phyloP scores from a whole-genome alignment of 176 grass and related monocot species.

The Puccinellia tenuiflora region DNA sequence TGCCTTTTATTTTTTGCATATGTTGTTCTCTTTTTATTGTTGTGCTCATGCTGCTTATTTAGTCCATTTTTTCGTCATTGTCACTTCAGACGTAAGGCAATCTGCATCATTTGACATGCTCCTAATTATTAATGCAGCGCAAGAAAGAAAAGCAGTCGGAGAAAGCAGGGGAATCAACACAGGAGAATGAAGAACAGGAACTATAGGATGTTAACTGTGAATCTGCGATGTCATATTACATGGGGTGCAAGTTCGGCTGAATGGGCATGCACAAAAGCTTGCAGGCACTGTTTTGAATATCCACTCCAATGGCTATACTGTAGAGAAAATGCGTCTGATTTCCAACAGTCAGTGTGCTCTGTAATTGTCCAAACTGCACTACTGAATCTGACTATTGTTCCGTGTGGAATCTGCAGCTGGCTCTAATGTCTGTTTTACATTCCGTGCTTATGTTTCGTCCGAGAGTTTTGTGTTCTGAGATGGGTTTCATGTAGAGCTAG shows the following conservation, averaged over 20 bases:
- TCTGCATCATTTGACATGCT: background rate
- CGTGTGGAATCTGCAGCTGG: background rate
- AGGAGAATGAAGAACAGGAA: constrained; percentile 12
- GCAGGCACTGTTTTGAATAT: background rate
- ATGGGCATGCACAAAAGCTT: background rate
- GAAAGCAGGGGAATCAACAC: constrained; percentile 20
- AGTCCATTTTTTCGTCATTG: background rate
- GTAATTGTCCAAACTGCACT: background rate
- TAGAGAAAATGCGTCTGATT: background rate
- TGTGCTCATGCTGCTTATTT: constrained; percentile 11
- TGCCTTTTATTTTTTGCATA: background rate
- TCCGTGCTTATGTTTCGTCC: background rate
- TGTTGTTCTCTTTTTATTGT: background rate
- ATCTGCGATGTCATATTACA: background rate
- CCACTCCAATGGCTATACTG: background rate
- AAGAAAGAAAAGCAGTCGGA: constrained; percentile 17
- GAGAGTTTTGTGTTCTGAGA: background rate
- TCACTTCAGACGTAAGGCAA: background rate
- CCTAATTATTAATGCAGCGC: constrained; percentile 18
- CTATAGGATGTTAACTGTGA: background rate
- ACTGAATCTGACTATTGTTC: background rate
- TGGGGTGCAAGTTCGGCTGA: background rate
- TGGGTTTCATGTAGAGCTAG: background rate
- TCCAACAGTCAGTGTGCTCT: background rate
- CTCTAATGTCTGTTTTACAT: background rate